These are phyloP conservation scores for Typha latifolia DNA, from an alignment of 176 grass and related monocot species.

Conservation along the genomic window DNA sequence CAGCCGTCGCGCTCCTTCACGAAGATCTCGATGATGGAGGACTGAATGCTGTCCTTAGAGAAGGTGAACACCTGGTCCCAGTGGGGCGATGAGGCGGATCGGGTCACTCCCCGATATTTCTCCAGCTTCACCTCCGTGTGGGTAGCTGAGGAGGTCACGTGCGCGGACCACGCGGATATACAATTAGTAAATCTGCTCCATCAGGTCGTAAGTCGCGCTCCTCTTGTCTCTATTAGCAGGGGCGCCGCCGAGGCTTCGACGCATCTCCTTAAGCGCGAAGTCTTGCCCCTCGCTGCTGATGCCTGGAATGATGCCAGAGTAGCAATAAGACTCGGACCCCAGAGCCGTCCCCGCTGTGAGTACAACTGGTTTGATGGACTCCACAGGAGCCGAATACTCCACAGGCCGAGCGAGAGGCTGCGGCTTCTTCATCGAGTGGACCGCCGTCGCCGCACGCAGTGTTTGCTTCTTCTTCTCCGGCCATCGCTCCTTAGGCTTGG, in stretches of 20 bases:
- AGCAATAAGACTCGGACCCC: constrained; percentile 37
- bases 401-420: constrained; percentile 21
- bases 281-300: constrained; percentile 29
- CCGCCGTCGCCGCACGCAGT: constrained; percentile 3
- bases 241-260: constrained; percentile 49
- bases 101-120: constrained; percentile 85
- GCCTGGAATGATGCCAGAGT: constrained; percentile 11
- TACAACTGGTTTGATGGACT: constrained; percentile 27
- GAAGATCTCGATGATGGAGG: constrained; percentile 59
- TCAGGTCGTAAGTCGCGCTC: constrained; percentile 74
- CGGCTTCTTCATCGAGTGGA: constrained; percentile 23
- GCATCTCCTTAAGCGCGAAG: constrained; percentile 77
- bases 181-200: constrained; percentile 89
- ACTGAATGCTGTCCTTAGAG: constrained; percentile 78
- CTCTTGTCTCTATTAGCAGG: constrained; percentile 42
- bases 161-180: constrained; percentile 83
- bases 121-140: constrained; percentile 88
- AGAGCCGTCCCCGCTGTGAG: constrained; percentile 21
- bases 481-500: not conserved
- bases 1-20: constrained; percentile 52
- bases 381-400: constrained; percentile 6
- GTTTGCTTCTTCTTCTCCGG: not conserved
- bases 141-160: constrained; percentile 42
- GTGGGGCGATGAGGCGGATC: constrained; percentile 18
- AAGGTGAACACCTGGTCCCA: constrained; percentile 95